Base-by-base conservation (phyloP, 2,329 filamentous ascomycete genomes). In the Trichoderma sp. region DNA sequence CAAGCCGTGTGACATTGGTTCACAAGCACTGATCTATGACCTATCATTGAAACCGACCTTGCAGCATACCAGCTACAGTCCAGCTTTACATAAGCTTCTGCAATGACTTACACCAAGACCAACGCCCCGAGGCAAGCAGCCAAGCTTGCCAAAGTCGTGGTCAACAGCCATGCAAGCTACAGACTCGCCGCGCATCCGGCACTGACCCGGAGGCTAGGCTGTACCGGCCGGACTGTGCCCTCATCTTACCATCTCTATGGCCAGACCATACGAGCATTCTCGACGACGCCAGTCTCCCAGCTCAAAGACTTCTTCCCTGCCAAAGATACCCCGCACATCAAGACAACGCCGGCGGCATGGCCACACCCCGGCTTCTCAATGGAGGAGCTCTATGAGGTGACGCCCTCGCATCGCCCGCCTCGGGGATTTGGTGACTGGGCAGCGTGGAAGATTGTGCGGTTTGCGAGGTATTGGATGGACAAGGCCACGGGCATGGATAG, bases 391-490 rank as follows among this genome's bases (percentile, higher is more conserved):
- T 82, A 86, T 27, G 79, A 79, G 22, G 87, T 98, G 59, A 82
- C 84, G 54, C 87, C 94, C 4, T 92, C 90, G 25, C 94, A 98
- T 76, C 90, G 94, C 27, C 78, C 89, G 72, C 88, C 91, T 2
- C 84, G 88, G 74, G 90, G 87, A 13, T 84, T 87, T 75, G 91
- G 93, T 5, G 95, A 99, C 77, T 89, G 87, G 81, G 80, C 90
- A 4, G 95, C 95, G 2, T 89, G 95, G 76, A 85, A 87, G 68
- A 87, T 92, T 71, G 90, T 97, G 58, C 88, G 92, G 7, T 71
- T 93, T 25, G 85, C 93, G 45, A 86, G 94, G 59, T 94, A 87
- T 84, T 88, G 88, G 10, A 92, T 96, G 80, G 94, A 98, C 76
- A 80, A 90, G 39, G 91, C 86, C 17, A 97, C 94, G 0, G 93